Evolutionary conservation across 2,329 filamentous ascomycete species (phyloP).

Genomic region (Aureobasidium melanogenum): DNA sequence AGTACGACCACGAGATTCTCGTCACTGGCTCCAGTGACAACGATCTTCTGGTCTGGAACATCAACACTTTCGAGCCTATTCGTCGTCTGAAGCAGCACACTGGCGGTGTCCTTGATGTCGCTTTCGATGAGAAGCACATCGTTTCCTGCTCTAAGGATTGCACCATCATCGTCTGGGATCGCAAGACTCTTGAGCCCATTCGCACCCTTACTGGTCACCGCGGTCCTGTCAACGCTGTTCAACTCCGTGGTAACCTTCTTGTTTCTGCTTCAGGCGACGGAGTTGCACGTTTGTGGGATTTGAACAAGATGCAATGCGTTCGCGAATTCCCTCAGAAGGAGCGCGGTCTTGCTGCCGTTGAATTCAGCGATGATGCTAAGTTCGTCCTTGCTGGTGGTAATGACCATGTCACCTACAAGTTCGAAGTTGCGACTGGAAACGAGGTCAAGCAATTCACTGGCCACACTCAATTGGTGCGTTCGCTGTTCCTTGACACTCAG

Average conservation of each 20-base stretch:
- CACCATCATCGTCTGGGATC: slow-evolving; percentile 90
- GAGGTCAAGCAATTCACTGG: slow-evolving; percentile 73
- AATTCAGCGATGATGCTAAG: slow-evolving; percentile 91
- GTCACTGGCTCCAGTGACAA: slow-evolving; percentile 92
- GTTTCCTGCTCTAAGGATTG: slow-evolving; percentile 96
- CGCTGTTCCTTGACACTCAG: slow-evolving; percentile 79
- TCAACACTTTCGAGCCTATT: slow-evolving; percentile 72
- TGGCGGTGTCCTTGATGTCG: slow-evolving; percentile 86
- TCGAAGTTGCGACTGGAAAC: slow-evolving; percentile 84
- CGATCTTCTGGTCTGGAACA: slow-evolving; percentile 84
- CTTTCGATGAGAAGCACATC: slow-evolving; percentile 85
- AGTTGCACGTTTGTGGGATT: slow-evolving; percentile 89
- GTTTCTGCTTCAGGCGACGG: slow-evolving; percentile 93
- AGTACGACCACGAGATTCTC: slow-evolving; percentile 87
- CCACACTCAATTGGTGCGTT: slow-evolving; percentile 79
- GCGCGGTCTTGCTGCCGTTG: slow-evolving; percentile 88
- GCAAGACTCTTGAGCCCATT: slow-evolving; percentile 63
- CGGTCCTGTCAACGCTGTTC: slow-evolving; percentile 92
- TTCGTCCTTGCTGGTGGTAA: slow-evolving; percentile 92
- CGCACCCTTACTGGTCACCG: slow-evolving; percentile 76
- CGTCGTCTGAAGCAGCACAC: slow-evolving; percentile 69
- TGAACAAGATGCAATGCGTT: slow-evolving; percentile 77
- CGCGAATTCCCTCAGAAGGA: slow-evolving; percentile 86
- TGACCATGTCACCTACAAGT: slow-evolving; percentile 91
- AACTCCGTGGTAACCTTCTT: slow-evolving; percentile 84